phyloP scores from a whole-genome alignment of 306 rosid species.

The Ziziphus jujuba region DNA sequence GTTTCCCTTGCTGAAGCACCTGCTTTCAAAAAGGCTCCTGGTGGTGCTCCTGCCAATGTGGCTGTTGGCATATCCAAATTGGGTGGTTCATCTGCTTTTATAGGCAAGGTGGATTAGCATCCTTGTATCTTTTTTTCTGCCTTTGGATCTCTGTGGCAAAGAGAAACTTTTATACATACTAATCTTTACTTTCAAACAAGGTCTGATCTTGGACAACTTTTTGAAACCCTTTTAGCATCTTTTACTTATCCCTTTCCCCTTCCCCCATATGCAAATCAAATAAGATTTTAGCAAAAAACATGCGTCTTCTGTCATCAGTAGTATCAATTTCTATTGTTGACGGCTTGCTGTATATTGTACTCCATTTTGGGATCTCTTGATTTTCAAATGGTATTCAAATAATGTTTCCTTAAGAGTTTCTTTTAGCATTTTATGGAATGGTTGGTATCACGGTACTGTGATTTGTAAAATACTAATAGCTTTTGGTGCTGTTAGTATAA shows the following conservation, averaged over 20 bases:
- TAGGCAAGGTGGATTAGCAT: conserved; percentile 70
- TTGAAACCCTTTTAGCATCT: not conserved
- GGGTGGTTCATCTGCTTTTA: conserved; percentile 79
- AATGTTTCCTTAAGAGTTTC: conserved; percentile 3
- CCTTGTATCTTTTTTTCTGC: conserved; percentile 9
- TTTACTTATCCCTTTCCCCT: not conserved
- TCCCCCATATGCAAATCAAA: not conserved
- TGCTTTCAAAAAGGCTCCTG: conserved; percentile 88
- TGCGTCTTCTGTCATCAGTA: not conserved
- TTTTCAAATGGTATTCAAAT: conserved; percentile 3
- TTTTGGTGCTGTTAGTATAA: not conserved
- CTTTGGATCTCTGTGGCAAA: conserved; percentile 1
- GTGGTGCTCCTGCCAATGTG: conserved; percentile 98
- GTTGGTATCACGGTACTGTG: no score
- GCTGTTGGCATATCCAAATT: conserved; percentile 81
- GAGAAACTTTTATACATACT: not conserved
- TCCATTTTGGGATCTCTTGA: not conserved
- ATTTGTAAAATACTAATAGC: not conserved
- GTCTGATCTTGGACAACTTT: not conserved
- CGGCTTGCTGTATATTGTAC: not conserved
- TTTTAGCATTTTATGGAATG: not conserved
- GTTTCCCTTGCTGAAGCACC: conserved; percentile 94
- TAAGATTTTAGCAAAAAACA: not conserved
- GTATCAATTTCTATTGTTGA: not conserved
- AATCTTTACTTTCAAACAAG: conserved; percentile 5